These are phyloP conservation scores for Picea glauca DNA, from an alignment of 75 land plant species.

Conservation along the genomic window DNA sequence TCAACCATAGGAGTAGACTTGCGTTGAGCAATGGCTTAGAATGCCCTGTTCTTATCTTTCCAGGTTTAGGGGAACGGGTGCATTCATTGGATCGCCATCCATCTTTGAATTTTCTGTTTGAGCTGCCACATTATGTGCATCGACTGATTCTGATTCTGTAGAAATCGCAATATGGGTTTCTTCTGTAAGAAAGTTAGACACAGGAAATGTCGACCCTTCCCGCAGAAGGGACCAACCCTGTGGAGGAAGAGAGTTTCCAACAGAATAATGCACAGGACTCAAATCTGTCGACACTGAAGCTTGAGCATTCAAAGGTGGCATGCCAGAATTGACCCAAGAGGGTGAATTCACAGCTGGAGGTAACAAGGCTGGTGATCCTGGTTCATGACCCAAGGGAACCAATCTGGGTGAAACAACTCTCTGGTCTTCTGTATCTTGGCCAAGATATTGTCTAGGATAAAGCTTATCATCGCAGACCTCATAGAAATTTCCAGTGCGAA, in stretches of 20 bases:
- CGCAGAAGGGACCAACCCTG: not conserved
- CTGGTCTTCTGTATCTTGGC: not conserved
- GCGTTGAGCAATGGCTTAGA: no score
- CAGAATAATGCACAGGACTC: not conserved
- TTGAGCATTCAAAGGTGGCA: not conserved
- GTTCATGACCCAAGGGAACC: constrained; percentile 6
- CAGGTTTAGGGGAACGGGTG: no score
- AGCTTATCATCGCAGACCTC: constrained; percentile 58
- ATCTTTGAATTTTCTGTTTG: no score
- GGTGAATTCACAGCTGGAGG: not conserved
- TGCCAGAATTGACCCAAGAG: not conserved
- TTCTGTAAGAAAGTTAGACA: no score
- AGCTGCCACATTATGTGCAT: no score
- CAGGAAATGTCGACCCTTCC: no score
- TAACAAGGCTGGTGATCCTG: not conserved
- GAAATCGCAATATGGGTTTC: no score
- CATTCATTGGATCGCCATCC: no score
- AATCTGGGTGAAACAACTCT: not conserved
- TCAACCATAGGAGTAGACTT: no score
- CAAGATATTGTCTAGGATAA: constrained; percentile 1
- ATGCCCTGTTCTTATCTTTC: no score
- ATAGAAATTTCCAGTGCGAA: constrained; percentile 66
- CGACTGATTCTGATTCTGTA: no score
- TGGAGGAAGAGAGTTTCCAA: not conserved
- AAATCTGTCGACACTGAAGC: not conserved